A percentile compares a stretch with the other conserved stretches of the same genome.
Evolutionary conservation across 257 asterid species (phyloP).

Genomic region (Paraleonurus japonicus): DNA sequence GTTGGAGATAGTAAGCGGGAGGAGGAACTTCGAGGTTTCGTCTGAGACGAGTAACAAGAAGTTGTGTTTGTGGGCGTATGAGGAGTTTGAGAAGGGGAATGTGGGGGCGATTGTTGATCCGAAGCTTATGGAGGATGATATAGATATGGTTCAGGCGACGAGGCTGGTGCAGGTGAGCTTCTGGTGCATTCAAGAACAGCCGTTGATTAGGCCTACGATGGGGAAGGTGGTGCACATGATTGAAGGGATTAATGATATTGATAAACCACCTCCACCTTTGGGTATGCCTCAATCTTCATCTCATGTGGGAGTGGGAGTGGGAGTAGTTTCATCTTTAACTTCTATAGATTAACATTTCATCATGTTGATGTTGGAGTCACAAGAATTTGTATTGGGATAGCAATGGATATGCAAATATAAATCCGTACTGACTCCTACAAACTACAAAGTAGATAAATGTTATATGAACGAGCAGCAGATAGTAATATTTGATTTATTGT

Average conservation of each 20-base stretch:
- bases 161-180: conserved; percentile 58
- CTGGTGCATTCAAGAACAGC: conserved; percentile 87
- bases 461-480: too few relatives aligned
- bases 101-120: conserved; percentile 46
- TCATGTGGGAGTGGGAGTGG: conserved; percentile 32
- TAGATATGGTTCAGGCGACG: conserved; percentile 50
- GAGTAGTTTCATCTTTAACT: conserved; percentile 28
- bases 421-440: too few relatives aligned
- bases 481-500: too few relatives aligned
- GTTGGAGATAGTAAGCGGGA: conserved; percentile 47
- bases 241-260: conserved; percentile 55
- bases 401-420: too few relatives aligned
- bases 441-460: too few relatives aligned
- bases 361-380: not conserved
- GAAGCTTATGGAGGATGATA: conserved; percentile 36
- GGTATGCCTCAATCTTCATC: conserved; percentile 33
- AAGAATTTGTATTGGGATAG: too few relatives aligned
- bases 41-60: conserved; percentile 40
- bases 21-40: conserved; percentile 44
- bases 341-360: conserved; percentile 19
- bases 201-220: conserved; percentile 66
- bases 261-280: conserved; percentile 56
- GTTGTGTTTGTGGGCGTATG: conserved; percentile 70
- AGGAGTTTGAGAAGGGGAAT: conserved; percentile 65
- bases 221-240: conserved; percentile 81